A percentile compares a stretch with the other conserved stretches of the same genome.
These are phyloP conservation scores for Combretum micranthum DNA, from an alignment of 345 rosid species.

Conservation along the genomic window DNA sequence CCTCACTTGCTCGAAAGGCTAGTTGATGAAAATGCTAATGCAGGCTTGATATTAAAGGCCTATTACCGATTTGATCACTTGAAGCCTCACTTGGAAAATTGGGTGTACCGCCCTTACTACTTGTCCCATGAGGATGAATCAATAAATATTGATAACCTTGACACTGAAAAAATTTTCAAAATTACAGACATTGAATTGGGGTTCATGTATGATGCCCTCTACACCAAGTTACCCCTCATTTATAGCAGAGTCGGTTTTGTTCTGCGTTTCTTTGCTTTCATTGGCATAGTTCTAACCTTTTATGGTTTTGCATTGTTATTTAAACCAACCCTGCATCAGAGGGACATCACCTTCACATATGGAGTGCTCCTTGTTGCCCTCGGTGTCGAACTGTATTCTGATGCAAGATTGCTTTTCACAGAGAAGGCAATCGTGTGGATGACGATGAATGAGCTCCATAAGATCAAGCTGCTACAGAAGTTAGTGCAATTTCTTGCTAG, in stretches of 20 bases:
- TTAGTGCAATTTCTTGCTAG: neutral
- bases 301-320: neutral
- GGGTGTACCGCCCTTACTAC: slow-evolving; percentile 13
- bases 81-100: slow-evolving; percentile 15
- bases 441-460: neutral
- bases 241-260: neutral
- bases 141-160: neutral
- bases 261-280: neutral
- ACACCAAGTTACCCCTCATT: slow-evolving; percentile 6
- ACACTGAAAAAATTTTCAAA: slow-evolving; percentile 4
- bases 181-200: slow-evolving; percentile 11
- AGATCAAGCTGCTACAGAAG: neutral
- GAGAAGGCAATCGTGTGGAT: slow-evolving; percentile 1
- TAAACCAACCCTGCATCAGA: neutral
- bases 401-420: slow-evolving; percentile 2
- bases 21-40: neutral
- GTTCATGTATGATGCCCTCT: slow-evolving; percentile 12
- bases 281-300: slow-evolving; percentile 5
- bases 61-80: slow-evolving; percentile 11
- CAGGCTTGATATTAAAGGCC: slow-evolving; percentile 11
- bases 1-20: neutral
- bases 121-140: slow-evolving; percentile 1
- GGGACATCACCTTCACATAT: slow-evolving; percentile 1
- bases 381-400: neutral
- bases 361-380: neutral